Evolutionary conservation across 2,329 filamentous ascomycete species (phyloP).

Genomic region (Colletotrichum chlorophyti): DNA sequence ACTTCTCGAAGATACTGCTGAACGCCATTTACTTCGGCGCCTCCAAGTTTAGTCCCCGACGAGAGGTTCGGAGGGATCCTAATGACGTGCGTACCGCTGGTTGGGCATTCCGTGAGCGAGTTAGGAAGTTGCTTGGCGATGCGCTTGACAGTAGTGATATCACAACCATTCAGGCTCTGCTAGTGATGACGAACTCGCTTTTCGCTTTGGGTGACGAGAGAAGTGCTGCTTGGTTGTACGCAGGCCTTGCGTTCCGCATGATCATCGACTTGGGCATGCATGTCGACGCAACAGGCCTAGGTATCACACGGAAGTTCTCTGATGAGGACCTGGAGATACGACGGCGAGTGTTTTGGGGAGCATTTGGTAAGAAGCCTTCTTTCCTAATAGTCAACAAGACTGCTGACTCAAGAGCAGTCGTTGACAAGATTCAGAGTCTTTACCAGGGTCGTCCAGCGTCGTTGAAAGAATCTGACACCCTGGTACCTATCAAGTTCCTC

Average conservation of each 20-base stretch:
- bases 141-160: constrained; percentile 56
- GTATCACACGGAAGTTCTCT: constrained; percentile 40
- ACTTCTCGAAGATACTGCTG: constrained; percentile 62
- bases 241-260: constrained; percentile 62
- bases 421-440: constrained; percentile 60
- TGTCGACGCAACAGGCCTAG: constrained; percentile 44
- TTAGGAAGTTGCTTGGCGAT: constrained; percentile 52
- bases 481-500: constrained; percentile 53
- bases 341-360: constrained; percentile 53
- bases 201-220: constrained; percentile 57
- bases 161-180: constrained; percentile 60
- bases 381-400: background rate
- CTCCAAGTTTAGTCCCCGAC: constrained; percentile 52
- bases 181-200: constrained; percentile 57
- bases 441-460: constrained; percentile 60
- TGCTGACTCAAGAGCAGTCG: constrained; percentile 32
- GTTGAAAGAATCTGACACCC: constrained; percentile 51
- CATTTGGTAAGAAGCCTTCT: constrained; percentile 40
- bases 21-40: constrained; percentile 59
- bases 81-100: constrained; percentile 55
- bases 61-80: constrained; percentile 51
- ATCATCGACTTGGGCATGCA: constrained; percentile 62
- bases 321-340: constrained; percentile 53
- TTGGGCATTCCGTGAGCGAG: constrained; percentile 53
- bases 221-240: constrained; percentile 63